A percentile compares a stretch with the other conserved stretches of the same genome.
Evolutionary conservation across 2,329 filamentous ascomycete genomes (phyloP).

Genomic region (Leptographium radiaticola): DNA sequence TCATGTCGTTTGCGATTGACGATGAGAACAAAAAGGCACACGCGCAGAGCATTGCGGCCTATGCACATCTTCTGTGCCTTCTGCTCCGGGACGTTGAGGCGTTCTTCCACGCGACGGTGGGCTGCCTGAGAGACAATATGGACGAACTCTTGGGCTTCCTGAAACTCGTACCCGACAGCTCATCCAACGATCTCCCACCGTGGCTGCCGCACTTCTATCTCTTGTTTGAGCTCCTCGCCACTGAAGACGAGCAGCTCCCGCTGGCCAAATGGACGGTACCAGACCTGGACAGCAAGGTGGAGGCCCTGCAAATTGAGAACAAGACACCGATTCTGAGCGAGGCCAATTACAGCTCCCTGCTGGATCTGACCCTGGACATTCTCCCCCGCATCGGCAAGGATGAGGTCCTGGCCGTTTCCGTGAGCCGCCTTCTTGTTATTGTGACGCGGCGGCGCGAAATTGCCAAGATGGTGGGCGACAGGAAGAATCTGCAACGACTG

Average conservation of each 20-base stretch:
- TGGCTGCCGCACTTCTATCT: conserved; percentile 89
- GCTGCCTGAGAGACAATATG: conserved; percentile 65
- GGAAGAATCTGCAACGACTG: conserved; percentile 74
- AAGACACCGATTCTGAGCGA: conserved; percentile 48
- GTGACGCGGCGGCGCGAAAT: conserved; percentile 68
- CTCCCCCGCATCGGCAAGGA: conserved; percentile 82
- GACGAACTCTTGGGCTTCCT: conserved; percentile 67
- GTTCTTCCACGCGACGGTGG: conserved; percentile 68
- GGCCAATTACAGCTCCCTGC: conserved; percentile 55
- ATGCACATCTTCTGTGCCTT: conserved; percentile 81
- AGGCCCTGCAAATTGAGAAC: conserved; percentile 43
- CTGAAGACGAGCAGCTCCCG: conserved; percentile 71
- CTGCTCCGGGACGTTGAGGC: conserved; percentile 64
- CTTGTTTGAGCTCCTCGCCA: conserved; percentile 80
- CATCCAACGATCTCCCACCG: conserved; percentile 67
- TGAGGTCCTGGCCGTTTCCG: conserved; percentile 67
- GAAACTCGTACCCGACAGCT: conserved; percentile 51
- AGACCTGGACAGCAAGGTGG: conserved; percentile 31
- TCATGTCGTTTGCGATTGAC: conserved; percentile 55
- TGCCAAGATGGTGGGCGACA: conserved; percentile 68
- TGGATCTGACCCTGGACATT: conserved; percentile 68
- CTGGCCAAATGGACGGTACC: conserved; percentile 58
- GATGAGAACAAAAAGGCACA: conserved; percentile 53
- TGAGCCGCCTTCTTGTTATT: conserved; percentile 73
- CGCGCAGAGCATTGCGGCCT: conserved; percentile 59